Base-by-base conservation (phyloP, 805 yeast genomes). In the Ogataea polymorpha region DNA sequence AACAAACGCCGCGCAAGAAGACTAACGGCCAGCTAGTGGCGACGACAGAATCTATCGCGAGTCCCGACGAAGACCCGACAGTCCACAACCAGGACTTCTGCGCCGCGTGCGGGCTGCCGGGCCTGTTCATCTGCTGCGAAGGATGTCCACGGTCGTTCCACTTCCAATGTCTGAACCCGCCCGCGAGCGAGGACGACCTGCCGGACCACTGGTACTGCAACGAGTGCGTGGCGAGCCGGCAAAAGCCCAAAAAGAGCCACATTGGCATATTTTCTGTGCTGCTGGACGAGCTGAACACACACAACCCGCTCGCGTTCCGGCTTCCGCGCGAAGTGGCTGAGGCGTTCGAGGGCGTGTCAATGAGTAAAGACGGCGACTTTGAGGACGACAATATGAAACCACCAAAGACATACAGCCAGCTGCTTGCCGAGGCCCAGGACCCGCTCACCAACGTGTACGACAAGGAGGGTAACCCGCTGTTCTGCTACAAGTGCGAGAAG, bases 121-220 rank as follows among this genome's bases (percentile, higher is more conserved):
- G 99, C 10, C 73, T 86, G 20, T 89, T 91, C 53, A 69, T 91
- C 17, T 93, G 98, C 63, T 91, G 99, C 65, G 99, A 91, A 53
- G 72, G 86, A 2, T 91, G 99, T 62, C 96, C 97, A 0, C 74
- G 74, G 53, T 86, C 96, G 2, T 93, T 91, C 63, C 99, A 91
- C 59, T 88, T 93, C 57, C 71, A 86, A 5, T 91, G 99, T 61
- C 76, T 91, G 45, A 84, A 86, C 54, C 98, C 98, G 3, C 98
- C 99, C 0, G 65, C 82, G 24, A 87, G 83, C 51, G 88, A 83
- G 30, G 71, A 75, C 37, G 58, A 73, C 27, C 64, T 87, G 6
- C 98, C 98, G 0, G 96, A 85, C 26, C 83, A 79, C 46, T 91
- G 99, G 99, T 79, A 73, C 50, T 91, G 99, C 65, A 73, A 74